These are phyloP conservation scores for Verticillium albo-atrum DNA, from an alignment of 2,329 filamentous ascomycete genomes.

Conservation along the genomic window DNA sequence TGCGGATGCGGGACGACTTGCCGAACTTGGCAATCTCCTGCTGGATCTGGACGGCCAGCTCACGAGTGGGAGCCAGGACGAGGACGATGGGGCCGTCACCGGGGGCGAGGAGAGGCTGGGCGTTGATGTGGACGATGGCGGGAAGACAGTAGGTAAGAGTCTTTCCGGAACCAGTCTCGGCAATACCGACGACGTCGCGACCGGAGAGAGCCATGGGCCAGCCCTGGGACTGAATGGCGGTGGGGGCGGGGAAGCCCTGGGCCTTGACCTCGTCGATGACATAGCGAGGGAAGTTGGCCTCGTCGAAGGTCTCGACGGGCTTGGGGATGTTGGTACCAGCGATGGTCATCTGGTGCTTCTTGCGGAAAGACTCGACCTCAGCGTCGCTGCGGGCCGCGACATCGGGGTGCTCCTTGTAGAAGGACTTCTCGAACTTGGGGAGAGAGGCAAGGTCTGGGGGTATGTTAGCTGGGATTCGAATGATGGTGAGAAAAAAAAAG, in stretches of 20 bases:
- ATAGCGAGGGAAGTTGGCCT: slow-evolving; percentile 94
- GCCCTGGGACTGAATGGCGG: slow-evolving; percentile 94
- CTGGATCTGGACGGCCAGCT: slow-evolving; percentile 97
- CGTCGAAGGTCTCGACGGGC: slow-evolving; percentile 94
- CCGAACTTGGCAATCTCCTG: slow-evolving; percentile 98
- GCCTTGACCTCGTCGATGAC: slow-evolving; percentile 99
- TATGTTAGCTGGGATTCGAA: slow-evolving; percentile 21
- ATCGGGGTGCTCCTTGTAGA: slow-evolving; percentile 91
- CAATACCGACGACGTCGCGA: slow-evolving; percentile 97
- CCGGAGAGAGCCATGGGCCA: slow-evolving; percentile 99
- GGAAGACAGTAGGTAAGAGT: slow-evolving; percentile 97
- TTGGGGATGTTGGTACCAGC: slow-evolving; percentile 79
- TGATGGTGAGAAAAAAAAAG: slow-evolving; percentile 23
- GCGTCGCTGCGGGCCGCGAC: slow-evolving; percentile 69
- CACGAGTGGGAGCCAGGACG: slow-evolving; percentile 92
- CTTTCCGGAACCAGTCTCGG: slow-evolving; percentile 98
- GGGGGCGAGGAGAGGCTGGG: slow-evolving; percentile 89
- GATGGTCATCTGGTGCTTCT: slow-evolving; percentile 78
- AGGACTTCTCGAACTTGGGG: slow-evolving; percentile 98
- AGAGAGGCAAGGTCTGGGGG: slow-evolving; percentile 65
- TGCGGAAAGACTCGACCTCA: slow-evolving; percentile 86
- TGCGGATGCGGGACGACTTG: slow-evolving; percentile 94
- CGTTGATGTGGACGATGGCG: slow-evolving; percentile 98
- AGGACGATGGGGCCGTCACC: slow-evolving; percentile 96
- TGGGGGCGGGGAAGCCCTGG: slow-evolving; percentile 90